These are phyloP conservation scores for Kazachstania psychrophila DNA, from an alignment of 805 yeast genomes.

Conservation along the genomic window DNA sequence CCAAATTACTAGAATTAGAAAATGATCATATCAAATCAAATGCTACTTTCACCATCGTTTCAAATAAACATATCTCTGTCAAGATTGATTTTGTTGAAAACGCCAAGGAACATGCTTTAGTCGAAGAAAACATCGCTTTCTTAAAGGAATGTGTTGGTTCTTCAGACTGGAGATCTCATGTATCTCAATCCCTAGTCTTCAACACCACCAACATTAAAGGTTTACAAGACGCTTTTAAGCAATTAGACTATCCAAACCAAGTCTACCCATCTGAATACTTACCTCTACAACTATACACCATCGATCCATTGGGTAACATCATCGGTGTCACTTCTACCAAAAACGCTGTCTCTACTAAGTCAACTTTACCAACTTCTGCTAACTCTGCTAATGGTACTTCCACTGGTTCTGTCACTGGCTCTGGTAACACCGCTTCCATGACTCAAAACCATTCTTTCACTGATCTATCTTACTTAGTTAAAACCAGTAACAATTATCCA, in stretches of 20 bases:
- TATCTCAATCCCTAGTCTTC: slow-evolving; percentile 33
- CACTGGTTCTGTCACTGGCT: slow-evolving; percentile 2
- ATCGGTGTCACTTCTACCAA: slow-evolving; percentile 65
- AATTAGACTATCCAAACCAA: slow-evolving; percentile 36
- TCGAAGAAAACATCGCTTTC: slow-evolving; percentile 16
- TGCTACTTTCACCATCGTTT: slow-evolving; percentile 7
- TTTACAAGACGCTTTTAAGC: slow-evolving; percentile 23
- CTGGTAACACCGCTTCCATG: slow-evolving; percentile 4
- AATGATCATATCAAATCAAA: slow-evolving; percentile 1
- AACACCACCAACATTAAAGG: slow-evolving; percentile 25
- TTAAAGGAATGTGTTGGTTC: slow-evolving; percentile 8
- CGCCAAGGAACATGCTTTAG: slow-evolving; percentile 15
- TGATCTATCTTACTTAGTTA: slow-evolving; percentile 14
- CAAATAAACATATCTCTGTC: slow-evolving; percentile 21
- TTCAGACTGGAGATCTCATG: slow-evolving; percentile 45
- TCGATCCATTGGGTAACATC: slow-evolving; percentile 79
- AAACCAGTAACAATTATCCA: slow-evolving; percentile 14
- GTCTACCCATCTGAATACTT: slow-evolving; percentile 60
- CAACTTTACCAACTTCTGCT: slow-evolving; percentile 11
- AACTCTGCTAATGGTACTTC: slow-evolving; percentile 4
- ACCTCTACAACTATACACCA: slow-evolving; percentile 65
- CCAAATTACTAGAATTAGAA: slow-evolving; percentile 17
- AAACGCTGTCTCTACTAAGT: slow-evolving; percentile 47
- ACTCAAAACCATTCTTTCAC: slow-evolving; percentile 19
- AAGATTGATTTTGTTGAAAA: slow-evolving; percentile 20